Conservation (phyloP, 768 basidiomycete genomes). For the Clavaria fumosa region DNA sequence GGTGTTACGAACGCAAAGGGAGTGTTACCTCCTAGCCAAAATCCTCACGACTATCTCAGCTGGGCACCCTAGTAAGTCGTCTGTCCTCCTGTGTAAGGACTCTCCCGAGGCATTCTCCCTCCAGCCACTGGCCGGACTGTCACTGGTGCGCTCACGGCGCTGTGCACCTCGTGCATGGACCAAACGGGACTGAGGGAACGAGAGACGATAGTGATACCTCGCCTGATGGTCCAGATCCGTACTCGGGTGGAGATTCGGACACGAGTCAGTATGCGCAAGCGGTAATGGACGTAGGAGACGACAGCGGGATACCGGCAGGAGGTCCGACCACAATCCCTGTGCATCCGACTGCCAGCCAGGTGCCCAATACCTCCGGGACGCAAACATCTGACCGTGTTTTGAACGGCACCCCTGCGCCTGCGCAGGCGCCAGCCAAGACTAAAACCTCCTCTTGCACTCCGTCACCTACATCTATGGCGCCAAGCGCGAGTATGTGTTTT, state of each 20-base stretch:
- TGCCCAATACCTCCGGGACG: background rate
- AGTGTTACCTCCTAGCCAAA: constrained; percentile 15
- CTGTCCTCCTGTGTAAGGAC: background rate
- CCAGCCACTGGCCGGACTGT: constrained; percentile 39
- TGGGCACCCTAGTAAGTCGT: constrained; percentile 41
- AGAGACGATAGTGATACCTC: constrained; percentile 8
- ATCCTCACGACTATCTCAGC: constrained; percentile 36
- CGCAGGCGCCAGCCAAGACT: constrained; percentile 20
- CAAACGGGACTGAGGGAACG: constrained; percentile 12
- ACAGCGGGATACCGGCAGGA: background rate
- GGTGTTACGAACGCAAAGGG: constrained; percentile 21
- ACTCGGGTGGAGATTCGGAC: constrained; percentile 4
- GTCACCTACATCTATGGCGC: constrained; percentile 32
- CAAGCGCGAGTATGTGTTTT: constrained; percentile 35
- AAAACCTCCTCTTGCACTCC: constrained; percentile 27
- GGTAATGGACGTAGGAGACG: background rate
- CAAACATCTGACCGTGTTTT: constrained; percentile 7
- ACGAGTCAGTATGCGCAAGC: too few species aligned
- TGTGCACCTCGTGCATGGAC: constrained; percentile 15
- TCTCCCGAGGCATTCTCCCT: constrained; percentile 11
- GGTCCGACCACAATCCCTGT: background rate
- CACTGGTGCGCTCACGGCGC: constrained; percentile 28
- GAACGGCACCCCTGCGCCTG: constrained; percentile 17
- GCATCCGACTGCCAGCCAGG: background rate
- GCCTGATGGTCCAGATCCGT: constrained; percentile 4